Evolutionary conservation across 148 eudicot genomes (phyloP), one percentile per base, ranked within the genome.

Genomic region (Drosera capensis): DNA sequence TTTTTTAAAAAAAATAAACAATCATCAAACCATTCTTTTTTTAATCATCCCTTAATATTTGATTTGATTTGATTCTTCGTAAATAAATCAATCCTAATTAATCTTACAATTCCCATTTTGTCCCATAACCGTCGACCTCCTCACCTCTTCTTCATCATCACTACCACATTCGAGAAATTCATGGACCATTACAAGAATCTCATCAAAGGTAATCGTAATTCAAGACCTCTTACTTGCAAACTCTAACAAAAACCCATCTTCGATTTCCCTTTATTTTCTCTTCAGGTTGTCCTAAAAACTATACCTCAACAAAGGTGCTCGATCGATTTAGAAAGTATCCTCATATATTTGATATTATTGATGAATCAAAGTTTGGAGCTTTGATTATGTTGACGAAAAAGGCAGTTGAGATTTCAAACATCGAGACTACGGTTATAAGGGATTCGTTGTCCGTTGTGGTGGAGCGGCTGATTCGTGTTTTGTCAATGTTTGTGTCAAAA

Each of bases 121-220:
- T n/a, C n/a, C n/a, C n/a, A n/a, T n/a, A n/a, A n/a, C n/a, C n/a
- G n/a, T n/a, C n/a, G n/a, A n/a, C n/a, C n/a, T n/a, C n/a, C n/a
- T n/a, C n/a, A n/a, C n/a, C n/a, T n/a, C n/a, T n/a, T n/a, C n/a
- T n/a, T n/a, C n/a, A n/a, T n/a, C n/a, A n/a, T n/a, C n/a, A n/a
- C n/a, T n/a, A n/a, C 95, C 23, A 78, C 87, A 43, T 73, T 84
- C 49, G 97, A 90, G 54, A 90, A 84, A 48, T 60, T 71, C 44
- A 90, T 90, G 97, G 82, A 78, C 50, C 67, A 68, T 43, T 76
- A 90, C 73, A 90, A 90, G 57, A 78, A 73, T 54, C 74, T 84
- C 22, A 63, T 71, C n/a, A 43, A 84, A 84, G 73, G 82, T 78
- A 3, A 26, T 73, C 46, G 56, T 87, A 15, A 64, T 88, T 35